These are phyloP conservation scores for Podospora appendiculata DNA, from an alignment of 495 filamentous ascomycete genomes.

Conservation along the genomic window DNA sequence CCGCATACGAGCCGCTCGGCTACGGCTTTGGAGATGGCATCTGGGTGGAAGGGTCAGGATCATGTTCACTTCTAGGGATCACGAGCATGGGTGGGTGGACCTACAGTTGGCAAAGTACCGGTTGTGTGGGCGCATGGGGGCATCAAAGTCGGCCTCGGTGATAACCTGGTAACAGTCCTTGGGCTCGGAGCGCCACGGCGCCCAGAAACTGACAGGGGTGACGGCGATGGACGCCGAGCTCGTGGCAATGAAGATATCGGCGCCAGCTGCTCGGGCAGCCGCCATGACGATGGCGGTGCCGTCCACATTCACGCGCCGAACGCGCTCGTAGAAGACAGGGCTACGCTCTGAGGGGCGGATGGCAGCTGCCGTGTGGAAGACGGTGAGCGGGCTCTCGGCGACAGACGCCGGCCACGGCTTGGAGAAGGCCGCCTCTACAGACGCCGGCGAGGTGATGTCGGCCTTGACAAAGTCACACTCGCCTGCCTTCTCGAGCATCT, in stretches of 20 bases:
- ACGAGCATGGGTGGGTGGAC: not conserved
- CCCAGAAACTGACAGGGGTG: constrained; percentile 37
- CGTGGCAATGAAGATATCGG: constrained; percentile 51
- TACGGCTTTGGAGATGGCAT: constrained; percentile 43
- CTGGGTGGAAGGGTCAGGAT: not conserved
- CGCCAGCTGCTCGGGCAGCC: constrained; percentile 38
- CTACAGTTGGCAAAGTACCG: constrained; percentile 47
- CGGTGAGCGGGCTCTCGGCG: constrained; percentile 41
- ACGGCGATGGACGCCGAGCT: constrained; percentile 47
- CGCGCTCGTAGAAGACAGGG: constrained; percentile 33
- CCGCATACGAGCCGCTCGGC: constrained; percentile 44
- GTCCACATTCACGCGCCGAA: constrained; percentile 48
- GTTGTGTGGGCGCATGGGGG: constrained; percentile 34
- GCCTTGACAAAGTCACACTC: constrained; percentile 41
- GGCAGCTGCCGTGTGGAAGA: constrained; percentile 50
- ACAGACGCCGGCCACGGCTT: constrained; percentile 42
- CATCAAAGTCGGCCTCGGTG: constrained; percentile 37
- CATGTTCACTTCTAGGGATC: not conserved
- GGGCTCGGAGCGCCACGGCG: constrained; percentile 38
- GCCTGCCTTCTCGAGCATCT: constrained; percentile 28
- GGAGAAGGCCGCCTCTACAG: constrained; percentile 39
- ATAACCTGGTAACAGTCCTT: constrained; percentile 34
- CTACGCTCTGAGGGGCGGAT: constrained; percentile 45
- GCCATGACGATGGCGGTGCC: constrained; percentile 52
- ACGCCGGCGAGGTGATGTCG: constrained; percentile 42